A percentile compares a stretch with the other conserved stretches of the same genome.
Evolutionary conservation across 306 rosid genomes (phyloP).

Genomic region (Dalbergia cochinchinensis): DNA sequence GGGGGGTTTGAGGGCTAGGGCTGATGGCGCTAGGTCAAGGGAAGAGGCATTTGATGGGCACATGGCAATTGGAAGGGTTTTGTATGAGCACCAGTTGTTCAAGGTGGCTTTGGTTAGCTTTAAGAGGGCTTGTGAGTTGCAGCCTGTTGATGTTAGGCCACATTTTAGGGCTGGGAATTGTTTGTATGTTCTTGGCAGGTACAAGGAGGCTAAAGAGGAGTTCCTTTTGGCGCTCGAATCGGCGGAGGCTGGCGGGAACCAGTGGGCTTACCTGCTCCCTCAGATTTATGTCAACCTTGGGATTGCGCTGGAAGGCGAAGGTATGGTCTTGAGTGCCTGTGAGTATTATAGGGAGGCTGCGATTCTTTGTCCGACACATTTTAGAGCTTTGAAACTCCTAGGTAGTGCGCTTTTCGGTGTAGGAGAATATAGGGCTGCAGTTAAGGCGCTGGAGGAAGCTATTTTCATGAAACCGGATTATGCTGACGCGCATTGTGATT

Average conservation of each 20-base stretch:
- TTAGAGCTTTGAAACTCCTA: conserved; percentile 93
- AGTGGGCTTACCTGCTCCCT: conserved; percentile 96
- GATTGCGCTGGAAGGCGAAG: conserved; percentile 96
- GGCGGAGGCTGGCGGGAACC: conserved; percentile 95
- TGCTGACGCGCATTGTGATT: conserved; percentile 97
- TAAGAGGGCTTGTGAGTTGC: conserved; percentile 94
- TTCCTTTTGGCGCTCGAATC: conserved; percentile 88
- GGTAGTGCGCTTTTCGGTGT: conserved; percentile 99
- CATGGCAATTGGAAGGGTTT: conserved; percentile 96
- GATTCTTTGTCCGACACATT: conserved; percentile 95
- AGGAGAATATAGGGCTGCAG: conserved; percentile 96
- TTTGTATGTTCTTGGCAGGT: conserved; percentile 74
- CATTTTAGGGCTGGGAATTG: conserved; percentile 98
- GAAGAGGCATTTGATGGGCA: conserved; percentile 99
- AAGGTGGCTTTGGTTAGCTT: conserved; percentile 90
- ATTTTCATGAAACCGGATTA: conserved; percentile 95
- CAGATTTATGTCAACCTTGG: conserved; percentile 97
- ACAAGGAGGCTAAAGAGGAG: conserved; percentile 89
- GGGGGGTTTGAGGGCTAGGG: conserved; percentile 78
- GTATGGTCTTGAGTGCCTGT: conserved; percentile 99
- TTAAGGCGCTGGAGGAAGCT: conserved; percentile 94
- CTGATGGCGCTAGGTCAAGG: conserved; percentile 88
- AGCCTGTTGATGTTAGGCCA: conserved; percentile 94
- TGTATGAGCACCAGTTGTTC: conserved; percentile 89
- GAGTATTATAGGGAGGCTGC: conserved; percentile 99